phyloP scores from a whole-genome alignment of 2,329 filamentous ascomycete genomes.

The Fusarium mangiferae region DNA sequence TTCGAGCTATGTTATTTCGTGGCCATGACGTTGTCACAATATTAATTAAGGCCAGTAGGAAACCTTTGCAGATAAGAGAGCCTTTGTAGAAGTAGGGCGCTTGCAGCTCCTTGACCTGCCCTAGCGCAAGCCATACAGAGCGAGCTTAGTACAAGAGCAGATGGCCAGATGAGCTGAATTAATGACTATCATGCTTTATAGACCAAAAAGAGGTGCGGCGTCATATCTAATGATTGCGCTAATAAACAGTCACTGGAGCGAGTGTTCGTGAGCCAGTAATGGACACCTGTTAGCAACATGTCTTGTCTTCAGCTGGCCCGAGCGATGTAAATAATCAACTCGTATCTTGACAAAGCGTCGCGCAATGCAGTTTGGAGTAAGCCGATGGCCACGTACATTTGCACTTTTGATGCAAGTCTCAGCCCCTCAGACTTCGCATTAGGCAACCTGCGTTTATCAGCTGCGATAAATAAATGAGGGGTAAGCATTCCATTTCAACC shows the following conservation, averaged over 20 bases:
- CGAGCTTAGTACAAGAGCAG: too few species aligned
- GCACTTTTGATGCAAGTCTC: neutral
- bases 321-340: neutral
- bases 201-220: too few species aligned
- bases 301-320: neutral
- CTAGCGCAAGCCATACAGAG: too few species aligned
- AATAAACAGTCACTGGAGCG: too few species aligned
- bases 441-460: neutral
- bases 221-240: too few species aligned
- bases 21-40: rapidly evolving
- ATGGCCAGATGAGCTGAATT: too few species aligned
- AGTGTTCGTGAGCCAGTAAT: too few species aligned
- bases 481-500: neutral
- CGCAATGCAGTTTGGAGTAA: neutral
- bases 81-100: rapidly evolving
- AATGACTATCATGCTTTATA: too few species aligned
- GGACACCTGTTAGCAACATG: too few species aligned
- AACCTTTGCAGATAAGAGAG: rapidly evolving
- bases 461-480: neutral
- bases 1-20: too few species aligned
- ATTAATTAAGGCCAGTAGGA: neutral
- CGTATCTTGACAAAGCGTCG: neutral
- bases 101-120: neutral
- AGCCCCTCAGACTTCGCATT: neutral
- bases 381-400: neutral